These are phyloP conservation scores for Scedosporium dehoogii DNA, from an alignment of 2,329 filamentous ascomycete species.

Conservation along the genomic window DNA sequence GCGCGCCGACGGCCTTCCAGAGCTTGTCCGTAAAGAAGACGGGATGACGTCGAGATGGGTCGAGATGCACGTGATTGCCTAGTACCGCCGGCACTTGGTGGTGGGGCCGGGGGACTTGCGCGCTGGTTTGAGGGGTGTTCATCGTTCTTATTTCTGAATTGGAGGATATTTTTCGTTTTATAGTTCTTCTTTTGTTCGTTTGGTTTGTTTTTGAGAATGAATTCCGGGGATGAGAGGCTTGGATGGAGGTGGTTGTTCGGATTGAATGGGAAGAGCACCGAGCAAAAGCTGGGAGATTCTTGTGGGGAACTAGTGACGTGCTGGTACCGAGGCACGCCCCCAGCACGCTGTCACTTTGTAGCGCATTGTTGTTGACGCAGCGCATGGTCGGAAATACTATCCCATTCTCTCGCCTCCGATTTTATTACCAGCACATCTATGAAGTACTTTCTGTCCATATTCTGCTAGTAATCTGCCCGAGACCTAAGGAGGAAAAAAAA, in stretches of 20 bases:
- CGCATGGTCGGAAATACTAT: no score
- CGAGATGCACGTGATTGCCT: background rate
- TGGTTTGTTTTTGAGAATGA: background rate
- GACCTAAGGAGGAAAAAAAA: background rate
- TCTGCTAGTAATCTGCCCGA: no score
- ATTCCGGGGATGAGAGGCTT: background rate
- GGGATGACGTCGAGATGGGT: slow-evolving; percentile 56
- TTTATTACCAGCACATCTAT: no score
- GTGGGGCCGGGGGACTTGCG: background rate
- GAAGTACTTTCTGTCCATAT: no score
- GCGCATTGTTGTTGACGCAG: no score
- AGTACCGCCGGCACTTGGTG: background rate
- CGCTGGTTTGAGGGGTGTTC: background rate
- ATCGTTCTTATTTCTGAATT: background rate
- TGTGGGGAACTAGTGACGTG: background rate
- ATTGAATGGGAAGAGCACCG: background rate
- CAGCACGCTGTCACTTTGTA: no score
- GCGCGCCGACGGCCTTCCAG: slow-evolving; percentile 39
- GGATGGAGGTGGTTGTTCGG: background rate
- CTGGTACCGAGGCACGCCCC: background rate
- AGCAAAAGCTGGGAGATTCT: background rate
- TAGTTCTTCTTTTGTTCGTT: background rate
- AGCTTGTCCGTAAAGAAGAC: slow-evolving; percentile 65
- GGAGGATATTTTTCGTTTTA: background rate
- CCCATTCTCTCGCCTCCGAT: no score